Evolutionary conservation across 2,329 filamentous ascomycete species (phyloP), one percentile per base, ranked within the genome.

Genomic region (Exophiala spinifera): DNA sequence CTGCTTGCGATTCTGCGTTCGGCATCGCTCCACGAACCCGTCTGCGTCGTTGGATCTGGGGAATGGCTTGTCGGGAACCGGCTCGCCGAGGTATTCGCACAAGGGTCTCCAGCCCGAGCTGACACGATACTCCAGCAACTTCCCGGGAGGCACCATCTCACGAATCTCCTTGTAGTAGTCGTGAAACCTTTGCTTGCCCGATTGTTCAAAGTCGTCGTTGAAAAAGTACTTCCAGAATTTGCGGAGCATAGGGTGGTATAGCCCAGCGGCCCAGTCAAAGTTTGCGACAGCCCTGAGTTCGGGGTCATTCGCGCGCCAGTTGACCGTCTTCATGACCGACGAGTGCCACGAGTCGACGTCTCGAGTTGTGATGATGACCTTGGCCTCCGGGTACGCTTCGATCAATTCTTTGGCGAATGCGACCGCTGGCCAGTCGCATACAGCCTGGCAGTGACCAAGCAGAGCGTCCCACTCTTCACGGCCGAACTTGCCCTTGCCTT

Each of bases 141-240:
- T 74, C 57, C 79, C 77, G 6, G 71, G 66, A 3, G 78, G 77
- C 7, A 74, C 72, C 49, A 81, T 28, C 57, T 68, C 69, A 51
- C 74, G 74, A 21, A 83, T 74, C 61, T 79, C 71, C 8, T 73
- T 77, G 63, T 82, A 80, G 66, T 83, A 79, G 54, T 79, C 74
- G 37, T 72, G 69, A 73, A 82, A 88, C 43, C 83, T 75, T 49
- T 82, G 76, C 73, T 86, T 87, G 65, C 83, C 85, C 55, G 80
- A 75, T 67, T 79, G 79, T 65, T 80, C 79, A 67, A 87, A 87
- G 66, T 87, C 84, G 47, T 81, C 82, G 48, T 82, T 77, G 76
- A 86, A 87, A 71, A 86, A 87, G 52, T 77, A 79, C 63, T 83
- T 79, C 72, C 85, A 87, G 74, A 87, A 86, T 70, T 84, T 85